A percentile compares a stretch with the other conserved stretches of the same genome.
Evolutionary conservation across 192 early-diverging fungal species (phyloP).

Genomic region (Glomus cerebriforme): DNA sequence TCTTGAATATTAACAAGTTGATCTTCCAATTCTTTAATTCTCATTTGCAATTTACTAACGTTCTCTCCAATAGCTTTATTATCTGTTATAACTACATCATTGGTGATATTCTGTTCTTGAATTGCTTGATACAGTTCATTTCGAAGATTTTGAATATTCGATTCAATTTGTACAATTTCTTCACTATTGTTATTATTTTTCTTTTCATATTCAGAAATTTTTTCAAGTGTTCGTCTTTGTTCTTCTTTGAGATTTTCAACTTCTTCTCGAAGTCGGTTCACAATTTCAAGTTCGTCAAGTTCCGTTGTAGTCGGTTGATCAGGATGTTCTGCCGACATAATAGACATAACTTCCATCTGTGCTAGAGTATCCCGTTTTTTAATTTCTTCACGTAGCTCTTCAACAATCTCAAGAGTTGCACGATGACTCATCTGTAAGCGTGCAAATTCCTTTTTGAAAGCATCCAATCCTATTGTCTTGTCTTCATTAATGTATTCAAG

Average conservation of each 20-base stretch:
- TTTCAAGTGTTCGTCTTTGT: constrained; percentile 22
- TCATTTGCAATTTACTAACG: background rate
- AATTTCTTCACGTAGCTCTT: constrained; percentile 33
- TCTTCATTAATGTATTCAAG: constrained; percentile 28
- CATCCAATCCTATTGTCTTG: constrained; percentile 13
- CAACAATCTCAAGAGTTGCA: constrained; percentile 31
- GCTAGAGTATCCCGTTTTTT: constrained; percentile 23
- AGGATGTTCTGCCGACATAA: background rate
- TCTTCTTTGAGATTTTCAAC: constrained; percentile 23
- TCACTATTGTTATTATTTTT: background rate
- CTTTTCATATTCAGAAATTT: background rate
- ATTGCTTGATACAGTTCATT: background rate
- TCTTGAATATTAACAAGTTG: constrained; percentile 16
- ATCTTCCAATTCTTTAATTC: constrained; percentile 16
- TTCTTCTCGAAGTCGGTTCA: background rate
- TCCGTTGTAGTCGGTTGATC: background rate
- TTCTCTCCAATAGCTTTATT: background rate
- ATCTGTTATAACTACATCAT: background rate
- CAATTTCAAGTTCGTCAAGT: constrained; percentile 20
- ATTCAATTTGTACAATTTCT: background rate
- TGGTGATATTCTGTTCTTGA: background rate
- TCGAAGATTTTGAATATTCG: background rate
- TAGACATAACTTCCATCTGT: constrained; percentile 13
- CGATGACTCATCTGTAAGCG: constrained; percentile 28
- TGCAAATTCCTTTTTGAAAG: constrained; percentile 27